Evolutionary conservation across 106 monocot genomes (phyloP), one percentile per base, ranked within the genome.

Genomic region (Cymbidium sinense): DNA sequence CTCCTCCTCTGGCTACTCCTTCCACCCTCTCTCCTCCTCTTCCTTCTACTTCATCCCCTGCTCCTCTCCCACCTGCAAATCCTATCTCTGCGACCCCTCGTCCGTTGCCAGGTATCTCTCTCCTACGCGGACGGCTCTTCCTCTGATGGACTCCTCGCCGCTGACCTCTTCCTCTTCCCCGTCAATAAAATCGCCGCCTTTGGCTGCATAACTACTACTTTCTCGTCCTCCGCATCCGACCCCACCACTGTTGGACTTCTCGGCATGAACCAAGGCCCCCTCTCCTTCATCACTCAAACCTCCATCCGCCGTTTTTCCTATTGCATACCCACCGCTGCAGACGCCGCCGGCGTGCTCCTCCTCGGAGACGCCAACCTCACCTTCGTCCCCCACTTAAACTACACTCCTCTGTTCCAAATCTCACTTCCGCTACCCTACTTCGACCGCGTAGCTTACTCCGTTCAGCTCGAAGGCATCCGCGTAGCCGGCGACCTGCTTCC

Each of bases 361-460:
- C 89, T 88, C 72, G 82, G 79, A 23, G 77, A 61, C 74, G 75
- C 84, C 29, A 39, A 65, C 37, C 82, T 83, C 43, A 64, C 82
- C 69, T 85, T 81, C 78, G n/a, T 79, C 18, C 80, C 86, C 18
- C 80, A 87, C 4, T 82, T 93, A 39, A 96, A 93, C 86, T 96
- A 96, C 85, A 96, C 96, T 9, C 93, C 96, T 0, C 65, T 93
- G 2, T 72, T 91, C 58, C 79, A 84, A 51, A 84, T 89, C n/a
- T 76, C 85, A 21, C 77, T 88, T 28, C 96, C 96, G 5, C 91
- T 96, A 51, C 96, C 96, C 19, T 96, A 96, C 85, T 96, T 96
- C 87, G 96, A 96, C 86, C 82, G 89, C 55, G 93, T 93, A 4
- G 96, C 96, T 20, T 96, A 96, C 85, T 93, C 96, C 7, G 91